Conservation (phyloP, 192 early-diverging fungal genomes). For the Backusella morwellensis region DNA sequence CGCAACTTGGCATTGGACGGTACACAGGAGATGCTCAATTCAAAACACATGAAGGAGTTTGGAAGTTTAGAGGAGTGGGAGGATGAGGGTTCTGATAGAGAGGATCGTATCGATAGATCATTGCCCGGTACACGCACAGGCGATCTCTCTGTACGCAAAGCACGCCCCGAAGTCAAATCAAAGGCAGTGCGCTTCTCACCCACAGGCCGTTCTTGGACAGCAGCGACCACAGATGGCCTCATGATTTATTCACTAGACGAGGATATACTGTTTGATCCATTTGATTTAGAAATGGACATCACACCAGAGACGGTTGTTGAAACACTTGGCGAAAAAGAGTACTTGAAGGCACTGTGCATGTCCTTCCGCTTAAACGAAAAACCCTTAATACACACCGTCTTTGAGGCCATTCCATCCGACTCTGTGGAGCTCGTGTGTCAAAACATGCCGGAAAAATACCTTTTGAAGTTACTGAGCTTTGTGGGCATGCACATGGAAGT, state of each 20-base stretch:
- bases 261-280: constrained; percentile 92
- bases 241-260: constrained; percentile 96
- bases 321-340: constrained; percentile 74
- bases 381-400: constrained; percentile 72
- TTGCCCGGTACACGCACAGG: constrained; percentile 88
- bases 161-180: constrained; percentile 79
- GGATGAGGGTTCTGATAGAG: constrained; percentile 80
- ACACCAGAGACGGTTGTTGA: constrained; percentile 84
- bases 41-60: constrained; percentile 91
- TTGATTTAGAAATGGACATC: constrained; percentile 96
- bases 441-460: constrained; percentile 82
- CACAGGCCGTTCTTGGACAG: constrained; percentile 92
- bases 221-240: constrained; percentile 94
- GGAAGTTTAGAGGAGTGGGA: constrained; percentile 86
- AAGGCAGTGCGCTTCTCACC: constrained; percentile 90
- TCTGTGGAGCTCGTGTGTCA: constrained; percentile 75
- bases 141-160: constrained; percentile 78
- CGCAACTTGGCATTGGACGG: constrained; percentile 93
- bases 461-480: constrained; percentile 82
- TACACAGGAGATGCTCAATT: constrained; percentile 86
- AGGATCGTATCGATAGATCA: constrained; percentile 75
- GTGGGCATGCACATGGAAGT: constrained; percentile 77
- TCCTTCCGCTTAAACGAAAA: constrained; percentile 91
- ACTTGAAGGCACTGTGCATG: constrained; percentile 87
- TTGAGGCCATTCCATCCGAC: constrained; percentile 75